Conservation (phyloP, 257 asterid genomes). For the Lantana camara region DNA sequence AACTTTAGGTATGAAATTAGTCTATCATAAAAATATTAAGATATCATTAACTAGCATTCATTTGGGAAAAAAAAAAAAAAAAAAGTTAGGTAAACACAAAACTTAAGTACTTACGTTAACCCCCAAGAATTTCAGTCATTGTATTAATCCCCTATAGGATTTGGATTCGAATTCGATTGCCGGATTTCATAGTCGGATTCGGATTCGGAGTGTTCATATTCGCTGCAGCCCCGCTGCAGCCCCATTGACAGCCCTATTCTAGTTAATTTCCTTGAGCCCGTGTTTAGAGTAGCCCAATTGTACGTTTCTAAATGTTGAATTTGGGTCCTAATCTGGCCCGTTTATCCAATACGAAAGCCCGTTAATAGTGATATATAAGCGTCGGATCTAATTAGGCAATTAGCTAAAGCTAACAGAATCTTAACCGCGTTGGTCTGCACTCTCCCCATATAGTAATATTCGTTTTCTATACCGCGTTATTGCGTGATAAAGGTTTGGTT, state of each 20-base stretch:
- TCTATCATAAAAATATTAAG: no score
- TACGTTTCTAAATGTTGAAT: not conserved
- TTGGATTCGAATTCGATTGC: no score
- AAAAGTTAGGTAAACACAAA: no score
- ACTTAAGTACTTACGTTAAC: no score
- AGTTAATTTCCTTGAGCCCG: not conserved
- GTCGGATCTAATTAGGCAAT: constrained; percentile 2
- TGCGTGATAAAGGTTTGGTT: constrained; percentile 13
- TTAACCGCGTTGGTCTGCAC: constrained; percentile 38
- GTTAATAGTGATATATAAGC: not conserved
- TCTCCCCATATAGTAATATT: constrained; percentile 6
- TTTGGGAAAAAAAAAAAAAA: no score
- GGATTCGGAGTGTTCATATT: no score
- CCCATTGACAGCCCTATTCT: not conserved
- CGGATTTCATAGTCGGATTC: no score
- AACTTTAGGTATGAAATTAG: no score
- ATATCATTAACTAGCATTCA: no score
- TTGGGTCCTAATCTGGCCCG: not conserved
- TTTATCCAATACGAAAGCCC: not conserved
- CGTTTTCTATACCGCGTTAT: constrained; percentile 34
- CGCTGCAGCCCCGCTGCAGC: no score
- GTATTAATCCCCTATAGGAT: no score
- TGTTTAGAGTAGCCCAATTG: not conserved
- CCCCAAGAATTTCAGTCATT: no score
- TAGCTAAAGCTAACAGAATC: constrained; percentile 1